A percentile compares a stretch with the other conserved stretches of the same genome.
Evolutionary conservation across 352 stramenopile species (phyloP).

Genomic region (Phytophthora litchii): DNA sequence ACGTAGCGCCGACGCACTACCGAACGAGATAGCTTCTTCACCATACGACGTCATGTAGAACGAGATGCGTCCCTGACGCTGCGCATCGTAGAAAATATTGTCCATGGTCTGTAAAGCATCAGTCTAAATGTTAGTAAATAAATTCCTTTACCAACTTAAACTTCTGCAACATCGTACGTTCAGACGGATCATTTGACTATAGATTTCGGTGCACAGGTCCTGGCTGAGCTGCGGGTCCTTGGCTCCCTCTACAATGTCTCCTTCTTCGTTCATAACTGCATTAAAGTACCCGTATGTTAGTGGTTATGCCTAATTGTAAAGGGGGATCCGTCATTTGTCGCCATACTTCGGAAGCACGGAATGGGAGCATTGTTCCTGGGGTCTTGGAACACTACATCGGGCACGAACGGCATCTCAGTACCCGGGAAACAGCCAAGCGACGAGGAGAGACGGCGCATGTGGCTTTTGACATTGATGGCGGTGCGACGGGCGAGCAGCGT

Average conservation of each 20-base stretch:
- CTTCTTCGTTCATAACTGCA: slow-evolving; percentile 86
- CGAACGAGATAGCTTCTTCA: slow-evolving; percentile 97
- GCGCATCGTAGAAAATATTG: slow-evolving; percentile 96
- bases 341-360: slow-evolving; percentile 90
- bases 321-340: background rate
- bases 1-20: slow-evolving; percentile 91
- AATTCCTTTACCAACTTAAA: background rate
- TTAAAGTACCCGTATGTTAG: slow-evolving; percentile 13
- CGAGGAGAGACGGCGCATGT: slow-evolving; percentile 17
- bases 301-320: background rate
- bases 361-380: slow-evolving; percentile 83
- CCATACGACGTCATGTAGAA: slow-evolving; percentile 96
- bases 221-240: slow-evolving; percentile 76
- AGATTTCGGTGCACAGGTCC: slow-evolving; percentile 87
- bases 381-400: slow-evolving; percentile 87
- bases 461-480: background rate
- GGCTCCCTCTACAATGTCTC: slow-evolving; percentile 74
- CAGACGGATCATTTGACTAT: slow-evolving; percentile 83
- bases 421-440: slow-evolving; percentile 71
- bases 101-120: slow-evolving; percentile 93
- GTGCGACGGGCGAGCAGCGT: slow-evolving; percentile 15
- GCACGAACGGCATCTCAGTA: slow-evolving; percentile 89
- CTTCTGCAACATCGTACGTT: slow-evolving; percentile 51
- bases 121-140: slow-evolving; percentile 10
- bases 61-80: slow-evolving; percentile 97